Evolutionary conservation across 2,329 filamentous ascomycete species (phyloP).

Genomic region (Orbilia javanica): DNA sequence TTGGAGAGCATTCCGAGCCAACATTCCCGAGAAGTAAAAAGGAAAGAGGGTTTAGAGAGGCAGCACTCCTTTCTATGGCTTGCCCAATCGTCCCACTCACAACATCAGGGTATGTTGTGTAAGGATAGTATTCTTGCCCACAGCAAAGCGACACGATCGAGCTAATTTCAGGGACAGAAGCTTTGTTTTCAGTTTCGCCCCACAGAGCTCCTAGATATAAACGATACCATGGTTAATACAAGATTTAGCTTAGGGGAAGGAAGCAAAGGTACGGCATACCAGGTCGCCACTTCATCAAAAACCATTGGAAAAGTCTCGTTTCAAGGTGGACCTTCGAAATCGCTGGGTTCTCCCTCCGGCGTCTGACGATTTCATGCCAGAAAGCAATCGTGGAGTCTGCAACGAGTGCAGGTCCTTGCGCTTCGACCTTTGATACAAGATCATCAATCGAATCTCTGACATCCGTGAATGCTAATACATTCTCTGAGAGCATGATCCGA

Average conservation of each 20-base stretch:
- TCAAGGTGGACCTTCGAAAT: constrained; percentile 71
- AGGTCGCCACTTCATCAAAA: constrained; percentile 84
- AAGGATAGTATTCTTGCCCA: constrained; percentile 75
- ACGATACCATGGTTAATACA: background rate
- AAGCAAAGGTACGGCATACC: constrained; percentile 70
- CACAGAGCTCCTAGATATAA: constrained; percentile 60
- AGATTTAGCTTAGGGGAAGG: constrained; percentile 51
- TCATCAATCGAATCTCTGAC: constrained; percentile 78
- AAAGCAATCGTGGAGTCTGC: constrained; percentile 83
- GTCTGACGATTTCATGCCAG: constrained; percentile 77
- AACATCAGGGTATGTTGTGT: constrained; percentile 71
- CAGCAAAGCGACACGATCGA: constrained; percentile 74
- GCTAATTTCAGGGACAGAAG: constrained; percentile 75
- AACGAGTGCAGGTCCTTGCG: constrained; percentile 81
- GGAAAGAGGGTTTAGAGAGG: constrained; percentile 52
- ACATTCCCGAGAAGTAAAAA: constrained; percentile 55
- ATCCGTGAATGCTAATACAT: constrained; percentile 76
- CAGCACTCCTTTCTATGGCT: constrained; percentile 41
- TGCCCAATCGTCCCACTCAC: constrained; percentile 41
- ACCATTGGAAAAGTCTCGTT: constrained; percentile 76
- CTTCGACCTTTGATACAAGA: constrained; percentile 80
- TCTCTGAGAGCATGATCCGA: constrained; percentile 74
- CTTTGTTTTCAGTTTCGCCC: constrained; percentile 65
- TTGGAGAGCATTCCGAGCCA: constrained; percentile 31
- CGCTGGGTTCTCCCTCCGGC: constrained; percentile 68